A percentile compares a stretch with the other conserved stretches of the same genome.
Evolutionary conservation across 2,329 filamentous ascomycete genomes (phyloP).

Genomic region (Venturia effusa): DNA sequence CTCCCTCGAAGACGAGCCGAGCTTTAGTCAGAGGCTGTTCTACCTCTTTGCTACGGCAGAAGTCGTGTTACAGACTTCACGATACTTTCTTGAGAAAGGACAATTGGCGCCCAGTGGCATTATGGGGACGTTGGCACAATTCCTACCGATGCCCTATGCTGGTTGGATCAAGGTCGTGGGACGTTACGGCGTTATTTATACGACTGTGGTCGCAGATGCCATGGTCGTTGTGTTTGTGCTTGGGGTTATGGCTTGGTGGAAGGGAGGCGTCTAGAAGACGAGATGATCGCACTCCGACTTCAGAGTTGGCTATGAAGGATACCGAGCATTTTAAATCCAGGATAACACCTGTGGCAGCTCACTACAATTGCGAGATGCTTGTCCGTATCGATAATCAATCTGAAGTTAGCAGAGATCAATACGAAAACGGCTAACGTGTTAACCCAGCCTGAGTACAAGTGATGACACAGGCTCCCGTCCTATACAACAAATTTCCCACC

Average conservation of each 20-base stretch:
- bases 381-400: too few species aligned
- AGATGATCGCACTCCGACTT: neutral
- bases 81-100: slow-evolving; percentile 59
- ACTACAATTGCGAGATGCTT: too few species aligned
- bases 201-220: slow-evolving; percentile 61
- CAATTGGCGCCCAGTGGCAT: slow-evolving; percentile 48
- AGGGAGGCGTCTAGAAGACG: slow-evolving; percentile 19
- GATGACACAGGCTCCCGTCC: neutral
- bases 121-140: slow-evolving; percentile 50
- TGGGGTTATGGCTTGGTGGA: slow-evolving; percentile 45
- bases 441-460: too few species aligned
- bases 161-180: slow-evolving; percentile 51
- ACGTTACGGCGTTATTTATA: slow-evolving; percentile 60
- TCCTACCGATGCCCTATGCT: slow-evolving; percentile 55
- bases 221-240: slow-evolving; percentile 68
- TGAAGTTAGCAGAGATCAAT: too few species aligned
- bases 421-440: too few species aligned
- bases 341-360: too few species aligned
- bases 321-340: neutral
- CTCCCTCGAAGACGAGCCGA: slow-evolving; percentile 25
- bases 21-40: slow-evolving; percentile 50
- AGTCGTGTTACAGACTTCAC: slow-evolving; percentile 57
- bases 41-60: slow-evolving; percentile 74
- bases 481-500: neutral
- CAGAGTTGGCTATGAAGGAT: neutral